Percentiles rank a stretch among this genome's conserved stretches.
Conservation (phyloP, 2,329 filamentous ascomycete species). For the Aspergillus sojae region DNA sequence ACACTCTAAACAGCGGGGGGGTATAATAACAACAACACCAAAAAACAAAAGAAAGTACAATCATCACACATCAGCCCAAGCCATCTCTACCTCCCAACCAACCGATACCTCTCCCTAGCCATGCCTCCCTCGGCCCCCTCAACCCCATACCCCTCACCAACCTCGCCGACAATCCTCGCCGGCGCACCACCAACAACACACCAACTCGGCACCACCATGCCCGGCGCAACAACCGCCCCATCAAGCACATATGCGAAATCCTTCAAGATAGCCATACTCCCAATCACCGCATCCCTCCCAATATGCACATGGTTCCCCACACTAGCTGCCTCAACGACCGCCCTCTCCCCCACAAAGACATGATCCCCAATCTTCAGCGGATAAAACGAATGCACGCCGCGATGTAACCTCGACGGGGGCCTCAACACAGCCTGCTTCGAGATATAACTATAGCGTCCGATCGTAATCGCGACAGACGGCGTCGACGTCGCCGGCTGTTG, state of each 20-base stretch:
- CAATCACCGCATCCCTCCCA: conserved; percentile 73
- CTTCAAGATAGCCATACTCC: conserved; percentile 88
- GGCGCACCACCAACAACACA: conserved; percentile 86
- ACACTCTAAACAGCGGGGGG: conserved; percentile 6
- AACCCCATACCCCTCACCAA: conserved; percentile 55
- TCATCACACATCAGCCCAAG: neutral
- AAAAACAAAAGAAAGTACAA: neutral
- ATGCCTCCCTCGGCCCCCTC: conserved; percentile 48
- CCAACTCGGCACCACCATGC: conserved; percentile 92
- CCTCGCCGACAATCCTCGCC: conserved; percentile 77
- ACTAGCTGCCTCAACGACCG: conserved; percentile 78
- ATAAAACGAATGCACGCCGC: conserved; percentile 67
- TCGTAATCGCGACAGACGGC: conserved; percentile 66
- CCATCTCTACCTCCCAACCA: conserved; percentile 35
- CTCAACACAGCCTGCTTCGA: conserved; percentile 76
- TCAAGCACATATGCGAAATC: conserved; percentile 90
- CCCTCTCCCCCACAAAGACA: conserved; percentile 78
- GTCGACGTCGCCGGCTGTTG: conserved; percentile 29
- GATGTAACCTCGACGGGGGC: conserved; percentile 80
- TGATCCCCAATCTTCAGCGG: conserved; percentile 93
- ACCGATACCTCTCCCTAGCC: conserved; percentile 45
- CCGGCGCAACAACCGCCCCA: conserved; percentile 77
- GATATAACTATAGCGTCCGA: conserved; percentile 90
- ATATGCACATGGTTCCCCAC: conserved; percentile 87
- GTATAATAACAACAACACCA: conserved; percentile 11